Evolutionary conservation across 192 early-diverging fungal species (phyloP).

Genomic region (Backusella westeae): DNA sequence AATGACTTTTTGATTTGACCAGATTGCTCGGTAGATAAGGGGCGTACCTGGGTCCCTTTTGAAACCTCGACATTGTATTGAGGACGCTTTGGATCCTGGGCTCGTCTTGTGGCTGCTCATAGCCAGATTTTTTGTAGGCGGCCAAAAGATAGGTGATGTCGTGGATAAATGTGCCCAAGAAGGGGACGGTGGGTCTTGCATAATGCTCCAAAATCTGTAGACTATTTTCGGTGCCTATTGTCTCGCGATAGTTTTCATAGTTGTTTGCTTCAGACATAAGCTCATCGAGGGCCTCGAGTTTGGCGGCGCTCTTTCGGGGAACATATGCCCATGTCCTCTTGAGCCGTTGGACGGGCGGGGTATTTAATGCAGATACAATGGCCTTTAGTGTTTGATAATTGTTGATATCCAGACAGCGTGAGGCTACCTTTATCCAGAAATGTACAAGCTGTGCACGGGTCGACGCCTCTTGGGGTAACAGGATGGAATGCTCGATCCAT

Average conservation of each 20-base stretch:
- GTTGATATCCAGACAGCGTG: slow-evolving; percentile 54
- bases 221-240: slow-evolving; percentile 42
- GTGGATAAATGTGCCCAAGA: slow-evolving; percentile 77
- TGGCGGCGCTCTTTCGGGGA: slow-evolving; percentile 58
- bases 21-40: neutral
- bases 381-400: slow-evolving; percentile 76
- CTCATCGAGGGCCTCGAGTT: slow-evolving; percentile 53
- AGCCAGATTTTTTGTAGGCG: slow-evolving; percentile 47
- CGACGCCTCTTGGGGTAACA: slow-evolving; percentile 57
- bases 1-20: neutral
- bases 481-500: slow-evolving; percentile 67
- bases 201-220: slow-evolving; percentile 30
- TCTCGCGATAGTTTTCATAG: slow-evolving; percentile 67
- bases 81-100: slow-evolving; percentile 61
- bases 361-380: slow-evolving; percentile 63
- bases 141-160: slow-evolving; percentile 75
- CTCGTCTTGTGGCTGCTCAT: slow-evolving; percentile 39
- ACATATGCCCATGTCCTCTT: slow-evolving; percentile 74
- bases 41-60: slow-evolving; percentile 43
- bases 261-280: slow-evolving; percentile 69
- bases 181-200: slow-evolving; percentile 65
- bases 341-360: slow-evolving; percentile 67
- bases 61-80: slow-evolving; percentile 55
- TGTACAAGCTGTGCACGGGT: slow-evolving; percentile 62
- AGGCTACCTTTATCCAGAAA: slow-evolving; percentile 73